Percentiles rank a stretch among this genome's conserved stretches.
These are phyloP conservation scores for Cadophora sp. DNA, from an alignment of 2,329 filamentous ascomycete species.

Conservation along the genomic window DNA sequence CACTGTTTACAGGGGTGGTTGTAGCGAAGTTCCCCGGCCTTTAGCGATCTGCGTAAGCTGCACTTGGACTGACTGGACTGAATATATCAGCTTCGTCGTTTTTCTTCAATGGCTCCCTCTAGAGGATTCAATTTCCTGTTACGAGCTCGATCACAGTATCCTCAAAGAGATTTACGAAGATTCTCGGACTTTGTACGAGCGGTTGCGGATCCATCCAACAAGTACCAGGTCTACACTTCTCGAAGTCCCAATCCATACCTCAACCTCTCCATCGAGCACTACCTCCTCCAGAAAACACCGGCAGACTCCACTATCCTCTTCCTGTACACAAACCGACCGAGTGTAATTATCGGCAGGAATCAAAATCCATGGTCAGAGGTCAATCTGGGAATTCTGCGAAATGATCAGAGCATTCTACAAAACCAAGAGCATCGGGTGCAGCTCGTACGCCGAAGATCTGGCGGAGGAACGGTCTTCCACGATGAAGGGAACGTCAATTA, in stretches of 20 bases:
- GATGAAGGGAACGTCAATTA: conserved; percentile 95
- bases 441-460: conserved; percentile 84
- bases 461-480: conserved; percentile 94
- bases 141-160: conserved; percentile 17
- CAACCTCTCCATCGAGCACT: conserved; percentile 94
- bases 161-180: conserved; percentile 15
- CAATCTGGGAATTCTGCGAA: conserved; percentile 68
- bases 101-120: conserved; percentile 41
- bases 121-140: conserved; percentile 34
- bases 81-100: neutral
- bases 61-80: neutral
- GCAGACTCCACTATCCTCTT: conserved; percentile 80
- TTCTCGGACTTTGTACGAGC: conserved; percentile 33
- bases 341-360: conserved; percentile 91
- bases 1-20: conserved; percentile 9
- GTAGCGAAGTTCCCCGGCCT: conserved; percentile 2
- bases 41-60: conserved; percentile 4
- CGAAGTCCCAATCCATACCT: conserved; percentile 76
- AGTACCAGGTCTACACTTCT: conserved; percentile 75
- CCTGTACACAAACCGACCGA: conserved; percentile 86
- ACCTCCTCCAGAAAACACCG: conserved; percentile 78
- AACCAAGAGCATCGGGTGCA: conserved; percentile 46
- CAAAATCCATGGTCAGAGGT: conserved; percentile 98
- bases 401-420: neutral
- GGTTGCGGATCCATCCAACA: conserved; percentile 49